Base-by-base conservation (phyloP, 129 eudicot species). In the Deinandra increscens region DNA sequence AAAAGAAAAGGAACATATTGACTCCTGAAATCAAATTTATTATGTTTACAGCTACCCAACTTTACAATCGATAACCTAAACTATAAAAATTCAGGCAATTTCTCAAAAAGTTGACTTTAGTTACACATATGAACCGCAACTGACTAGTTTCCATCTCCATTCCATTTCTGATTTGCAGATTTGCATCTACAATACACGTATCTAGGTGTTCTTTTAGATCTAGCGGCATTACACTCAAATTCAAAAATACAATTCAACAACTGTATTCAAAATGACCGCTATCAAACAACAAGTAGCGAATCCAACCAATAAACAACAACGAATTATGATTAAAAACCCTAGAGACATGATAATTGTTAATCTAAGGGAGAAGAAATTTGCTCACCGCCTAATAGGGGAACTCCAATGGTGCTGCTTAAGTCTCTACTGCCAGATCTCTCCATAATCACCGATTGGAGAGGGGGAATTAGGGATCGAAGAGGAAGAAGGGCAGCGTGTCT, bases 361-460 rank as follows among this genome's bases (percentile, higher is more conserved):
- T 64, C 22, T 44, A 66, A 42, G n/a, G n/a, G n/a, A n/a, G 6
- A 10, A 23, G 9, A 15, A 23, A 42, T 9, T 26, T 64, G 26
- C 11, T 50, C 12, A 74, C 65, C n/a, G n/a, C n/a, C 44, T 74
- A 72, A 51, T 64, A 64, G 51, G 44, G 78, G 53, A 51, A 44
- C 17, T 13, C 36, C 38, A 22, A 48, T 36, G 65, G 15, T 46
- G 70, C 14, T 61, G 77, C 18, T 58, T 13, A 45, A 72, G 66
- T 42, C 53, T 33, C 19, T 8, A 48, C 49, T 38, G 39, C 42
- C 53, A 51, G 78, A 74, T 74, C 78, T 64, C 64, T 50, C 56
- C 71, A 51, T 53, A 23, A 7, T 7, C 31, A 26, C 31, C 31
- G 3, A 26, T 26, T 3, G 31, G 31, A 43, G 6, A 20, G 61